A percentile compares a stretch with the other conserved stretches of the same genome.
phyloP scores from a whole-genome alignment of 306 rosid genomes.

The Dicorynia guianensis region DNA sequence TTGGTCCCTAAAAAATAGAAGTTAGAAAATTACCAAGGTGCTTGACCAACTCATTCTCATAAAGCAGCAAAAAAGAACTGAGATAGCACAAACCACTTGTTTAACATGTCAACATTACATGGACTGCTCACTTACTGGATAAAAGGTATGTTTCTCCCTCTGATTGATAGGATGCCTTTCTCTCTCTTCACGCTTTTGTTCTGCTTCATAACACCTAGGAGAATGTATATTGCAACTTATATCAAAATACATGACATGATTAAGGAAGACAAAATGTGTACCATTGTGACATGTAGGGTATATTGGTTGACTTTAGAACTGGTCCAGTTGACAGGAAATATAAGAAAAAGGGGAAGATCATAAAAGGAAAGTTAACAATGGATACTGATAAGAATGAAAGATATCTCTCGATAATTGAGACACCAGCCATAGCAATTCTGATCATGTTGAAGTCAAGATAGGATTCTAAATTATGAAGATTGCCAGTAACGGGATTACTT shows the following conservation, averaged over 20 bases:
- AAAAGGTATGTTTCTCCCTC: constrained; percentile 83
- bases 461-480: too few species aligned
- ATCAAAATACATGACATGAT: constrained; percentile 13
- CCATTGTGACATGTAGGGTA: background rate
- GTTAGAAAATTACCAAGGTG: constrained; percentile 3
- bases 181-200: constrained; percentile 89
- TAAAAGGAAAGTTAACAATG: constrained; percentile 2
- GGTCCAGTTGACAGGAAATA: background rate
- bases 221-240: background rate
- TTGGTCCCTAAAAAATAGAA: constrained; percentile 4
- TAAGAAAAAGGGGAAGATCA: background rate
- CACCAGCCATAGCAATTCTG: background rate
- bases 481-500: too few species aligned
- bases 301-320: background rate
- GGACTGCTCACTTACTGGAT: constrained; percentile 61
- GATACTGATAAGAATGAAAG: background rate
- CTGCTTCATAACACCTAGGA: constrained; percentile 84
- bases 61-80: background rate
- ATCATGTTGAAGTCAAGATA: too few species aligned
- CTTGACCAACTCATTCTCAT: constrained; percentile 26
- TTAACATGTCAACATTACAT: constrained; percentile 34
- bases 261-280: background rate
- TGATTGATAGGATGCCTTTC: constrained; percentile 85
- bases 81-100: constrained; percentile 17
- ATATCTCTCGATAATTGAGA: background rate